Base-by-base conservation (phyloP, 2,329 filamentous ascomycete genomes). In the Chaetomium olivaceum region DNA sequence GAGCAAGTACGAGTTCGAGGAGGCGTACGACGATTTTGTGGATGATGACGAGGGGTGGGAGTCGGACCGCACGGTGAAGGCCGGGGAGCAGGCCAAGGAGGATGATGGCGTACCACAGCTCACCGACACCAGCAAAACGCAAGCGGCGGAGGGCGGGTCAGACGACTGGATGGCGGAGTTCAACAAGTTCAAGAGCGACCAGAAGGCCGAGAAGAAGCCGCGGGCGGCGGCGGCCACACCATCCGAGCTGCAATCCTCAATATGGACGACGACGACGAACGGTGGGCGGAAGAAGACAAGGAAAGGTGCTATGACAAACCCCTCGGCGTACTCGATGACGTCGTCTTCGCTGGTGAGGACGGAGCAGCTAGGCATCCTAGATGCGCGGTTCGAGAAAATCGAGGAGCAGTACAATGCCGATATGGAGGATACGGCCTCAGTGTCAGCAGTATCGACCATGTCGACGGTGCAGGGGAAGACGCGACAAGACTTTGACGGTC, bases 341-440 rank as follows among this genome's bases (percentile, higher is more conserved):
- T 99, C 95, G 77, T 98, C 95, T 72, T 98, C 95, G 89, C 90
- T 95, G 80, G 76, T 92, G 60, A 88, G 95, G 63, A 99, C 93
- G 1, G 94, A 97, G 73, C 92, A 93, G 51, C 85, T 96, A 67
- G 89, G 88, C 0, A 84, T 96, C 0, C 83, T 99, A 7, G 96
- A 99, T 76, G 90, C 90, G 56, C 87, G 95, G 29, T 99, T 98
- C 76, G 95, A 99, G 76, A 91, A 87, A 77, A 87, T 98, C 23
- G 92, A 97, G 77, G 90, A 94, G 76, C 83, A 90, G 68, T 97
- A 86, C 69, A 82, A 82, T 46, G 81, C 80, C 27, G 81, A 82
- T 50, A 73, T 77, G 43, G 81, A 83, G 65, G 81, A 79, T 9
- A 3, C 81, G 74, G 80, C 76, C 9, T 87, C 86, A 3, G 81